These are phyloP conservation scores for Talaromyces piceae DNA, from an alignment of 2,329 filamentous ascomycete genomes.

Conservation along the genomic window DNA sequence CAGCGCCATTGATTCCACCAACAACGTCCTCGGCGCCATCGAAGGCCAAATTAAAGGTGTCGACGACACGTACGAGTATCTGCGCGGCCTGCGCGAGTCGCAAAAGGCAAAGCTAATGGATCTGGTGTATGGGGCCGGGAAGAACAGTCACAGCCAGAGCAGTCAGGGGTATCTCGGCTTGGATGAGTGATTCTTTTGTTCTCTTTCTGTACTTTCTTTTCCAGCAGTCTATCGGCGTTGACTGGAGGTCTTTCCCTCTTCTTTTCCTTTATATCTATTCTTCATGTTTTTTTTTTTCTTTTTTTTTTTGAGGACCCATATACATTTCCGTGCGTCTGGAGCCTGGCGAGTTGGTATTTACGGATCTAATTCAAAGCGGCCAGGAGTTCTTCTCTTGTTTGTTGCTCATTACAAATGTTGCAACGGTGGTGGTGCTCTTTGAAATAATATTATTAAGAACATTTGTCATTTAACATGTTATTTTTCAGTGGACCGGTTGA, in stretches of 20 bases:
- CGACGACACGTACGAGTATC: slow-evolving; percentile 68
- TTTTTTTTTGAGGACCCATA: not conserved
- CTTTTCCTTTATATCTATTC: not conserved
- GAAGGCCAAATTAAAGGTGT: slow-evolving; percentile 81
- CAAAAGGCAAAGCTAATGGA: slow-evolving; percentile 82
- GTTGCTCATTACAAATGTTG: no score
- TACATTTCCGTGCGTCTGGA: not conserved
- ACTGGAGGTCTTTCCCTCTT: no score
- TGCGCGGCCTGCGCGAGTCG: slow-evolving; percentile 65
- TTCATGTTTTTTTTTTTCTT: not conserved
- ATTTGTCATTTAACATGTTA: no score
- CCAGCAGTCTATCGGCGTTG: not conserved
- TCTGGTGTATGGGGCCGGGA: slow-evolving; percentile 58
- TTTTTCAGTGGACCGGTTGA: no score
- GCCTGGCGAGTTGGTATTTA: not conserved
- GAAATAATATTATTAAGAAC: no score
- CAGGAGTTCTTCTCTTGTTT: not conserved
- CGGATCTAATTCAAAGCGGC: not conserved
- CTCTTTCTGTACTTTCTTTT: not conserved
- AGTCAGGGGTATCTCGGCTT: slow-evolving; percentile 5
- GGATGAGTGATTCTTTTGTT: slow-evolving; percentile 2
- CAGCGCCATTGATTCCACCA: slow-evolving; percentile 35
- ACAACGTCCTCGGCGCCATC: slow-evolving; percentile 38
- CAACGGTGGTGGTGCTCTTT: no score
- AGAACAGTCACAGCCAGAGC: slow-evolving; percentile 4